phyloP scores from a whole-genome alignment of 306 rosid genomes.

The Vachellia pachyceras region DNA sequence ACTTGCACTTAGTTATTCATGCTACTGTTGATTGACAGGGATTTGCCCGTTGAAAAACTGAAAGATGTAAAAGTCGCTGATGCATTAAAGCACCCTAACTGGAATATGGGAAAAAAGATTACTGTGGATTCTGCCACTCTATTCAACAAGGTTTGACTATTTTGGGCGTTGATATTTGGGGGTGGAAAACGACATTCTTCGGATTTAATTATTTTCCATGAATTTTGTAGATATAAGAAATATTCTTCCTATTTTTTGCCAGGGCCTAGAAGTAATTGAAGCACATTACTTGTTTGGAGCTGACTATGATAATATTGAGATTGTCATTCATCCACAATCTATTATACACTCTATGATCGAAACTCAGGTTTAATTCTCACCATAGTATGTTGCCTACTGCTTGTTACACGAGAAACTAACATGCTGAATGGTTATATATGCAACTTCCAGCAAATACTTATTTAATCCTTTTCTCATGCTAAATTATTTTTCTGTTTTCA shows the following conservation, averaged over 20 bases:
- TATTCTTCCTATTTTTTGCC: conserved; percentile 38
- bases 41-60: conserved; percentile 92
- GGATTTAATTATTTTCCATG: conserved; percentile 1
- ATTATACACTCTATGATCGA: conserved; percentile 97
- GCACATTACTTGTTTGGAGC: conserved; percentile 99
- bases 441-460: background rate
- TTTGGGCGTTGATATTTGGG: conserved; percentile 13
- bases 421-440: conserved; percentile 5
- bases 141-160: conserved; percentile 80
- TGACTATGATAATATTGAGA: conserved; percentile 84
- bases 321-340: conserved; percentile 95
- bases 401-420: conserved; percentile 1
- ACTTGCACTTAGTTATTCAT: conserved; percentile 10
- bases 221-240: conserved; percentile 31
- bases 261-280: conserved; percentile 99
- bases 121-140: conserved; percentile 99
- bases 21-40: conserved; percentile 56
- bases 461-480: conserved; percentile 16
- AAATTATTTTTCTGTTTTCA: conserved; percentile 40
- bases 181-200: background rate
- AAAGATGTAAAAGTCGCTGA: conserved; percentile 98
- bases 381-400: conserved; percentile 13
- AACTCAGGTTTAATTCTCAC: conserved; percentile 74
- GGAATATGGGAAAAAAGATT: conserved; percentile 99
- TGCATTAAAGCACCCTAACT: conserved; percentile 98